Conservation (phyloP, 2,329 filamentous ascomycete species). For the Taxawa tesnikishii region DNA sequence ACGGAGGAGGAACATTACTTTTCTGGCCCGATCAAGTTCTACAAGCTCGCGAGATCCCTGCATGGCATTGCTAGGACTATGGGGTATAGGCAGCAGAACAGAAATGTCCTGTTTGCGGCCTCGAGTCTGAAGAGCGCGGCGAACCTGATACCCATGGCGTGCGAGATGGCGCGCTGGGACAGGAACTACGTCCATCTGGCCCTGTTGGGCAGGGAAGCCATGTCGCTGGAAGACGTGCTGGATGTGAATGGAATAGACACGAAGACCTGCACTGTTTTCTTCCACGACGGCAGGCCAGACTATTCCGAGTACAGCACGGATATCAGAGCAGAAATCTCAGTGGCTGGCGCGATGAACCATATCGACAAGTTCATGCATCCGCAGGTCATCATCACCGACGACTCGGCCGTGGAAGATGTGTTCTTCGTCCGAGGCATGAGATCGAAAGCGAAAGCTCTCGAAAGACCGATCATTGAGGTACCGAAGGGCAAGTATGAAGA, state of each 20-base stretch:
- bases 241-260: slow-evolving; percentile 68
- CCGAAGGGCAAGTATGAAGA: slow-evolving; percentile 50
- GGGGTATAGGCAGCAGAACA: slow-evolving; percentile 42
- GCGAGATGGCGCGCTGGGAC: slow-evolving; percentile 63
- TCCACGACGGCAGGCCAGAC: slow-evolving; percentile 68
- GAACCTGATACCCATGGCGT: slow-evolving; percentile 67
- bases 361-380: slow-evolving; percentile 65
- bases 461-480: slow-evolving; percentile 61
- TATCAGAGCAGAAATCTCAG: slow-evolving; percentile 52
- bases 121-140: slow-evolving; percentile 62
- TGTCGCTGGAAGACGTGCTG: slow-evolving; percentile 57
- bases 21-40: slow-evolving; percentile 59
- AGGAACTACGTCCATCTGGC: slow-evolving; percentile 71
- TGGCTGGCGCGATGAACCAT: slow-evolving; percentile 55
- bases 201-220: slow-evolving; percentile 60
- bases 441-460: slow-evolving; percentile 38
- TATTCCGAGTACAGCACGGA: slow-evolving; percentile 58
- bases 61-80: slow-evolving; percentile 43
- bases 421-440: slow-evolving; percentile 54
- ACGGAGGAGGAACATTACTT: slow-evolving; percentile 39
- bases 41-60: slow-evolving; percentile 50
- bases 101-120: slow-evolving; percentile 68
- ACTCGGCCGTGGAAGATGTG: slow-evolving; percentile 50
- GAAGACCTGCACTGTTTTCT: slow-evolving; percentile 50
- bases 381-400: slow-evolving; percentile 63